These are phyloP conservation scores for Tetragonia tetragonoides DNA, from an alignment of 148 eudicot genomes.

Conservation along the genomic window DNA sequence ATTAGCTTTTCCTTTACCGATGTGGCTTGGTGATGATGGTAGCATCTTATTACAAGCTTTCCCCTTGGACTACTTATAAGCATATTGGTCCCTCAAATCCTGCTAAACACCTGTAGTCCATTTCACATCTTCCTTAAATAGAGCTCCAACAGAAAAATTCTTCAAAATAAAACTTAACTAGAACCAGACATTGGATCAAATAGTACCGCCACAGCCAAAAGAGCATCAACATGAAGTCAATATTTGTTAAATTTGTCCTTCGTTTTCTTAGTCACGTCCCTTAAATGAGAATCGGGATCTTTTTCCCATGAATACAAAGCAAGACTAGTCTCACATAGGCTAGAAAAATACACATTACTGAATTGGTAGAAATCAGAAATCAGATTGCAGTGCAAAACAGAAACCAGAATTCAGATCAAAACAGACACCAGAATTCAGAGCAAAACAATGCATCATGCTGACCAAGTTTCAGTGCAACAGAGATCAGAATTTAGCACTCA, in stretches of 20 bases:
- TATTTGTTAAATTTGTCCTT: background rate
- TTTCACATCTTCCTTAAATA: background rate
- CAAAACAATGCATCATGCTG: no score
- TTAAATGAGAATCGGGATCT: background rate
- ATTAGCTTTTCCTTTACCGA: no score
- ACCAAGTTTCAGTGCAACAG: no score
- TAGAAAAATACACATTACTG: background rate
- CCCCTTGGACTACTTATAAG: background rate
- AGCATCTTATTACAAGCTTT: background rate
- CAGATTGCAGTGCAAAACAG: background rate
- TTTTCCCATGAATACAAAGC: background rate
- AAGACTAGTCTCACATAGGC: background rate
- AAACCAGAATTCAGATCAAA: no score
- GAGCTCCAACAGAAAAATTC: background rate
- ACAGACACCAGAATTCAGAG: background rate
- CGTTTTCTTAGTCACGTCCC: background rate
- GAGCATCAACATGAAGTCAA: background rate
- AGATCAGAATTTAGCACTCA: no score
- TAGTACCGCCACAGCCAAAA: background rate
- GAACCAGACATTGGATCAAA: background rate
- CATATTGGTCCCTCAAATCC: background rate
- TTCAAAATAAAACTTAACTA: background rate
- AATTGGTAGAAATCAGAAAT: background rate
- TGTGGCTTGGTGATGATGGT: no score
- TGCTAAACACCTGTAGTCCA: background rate